phyloP scores from a whole-genome alignment of 495 filamentous ascomycete genomes.

The Penicillium diatomitis region DNA sequence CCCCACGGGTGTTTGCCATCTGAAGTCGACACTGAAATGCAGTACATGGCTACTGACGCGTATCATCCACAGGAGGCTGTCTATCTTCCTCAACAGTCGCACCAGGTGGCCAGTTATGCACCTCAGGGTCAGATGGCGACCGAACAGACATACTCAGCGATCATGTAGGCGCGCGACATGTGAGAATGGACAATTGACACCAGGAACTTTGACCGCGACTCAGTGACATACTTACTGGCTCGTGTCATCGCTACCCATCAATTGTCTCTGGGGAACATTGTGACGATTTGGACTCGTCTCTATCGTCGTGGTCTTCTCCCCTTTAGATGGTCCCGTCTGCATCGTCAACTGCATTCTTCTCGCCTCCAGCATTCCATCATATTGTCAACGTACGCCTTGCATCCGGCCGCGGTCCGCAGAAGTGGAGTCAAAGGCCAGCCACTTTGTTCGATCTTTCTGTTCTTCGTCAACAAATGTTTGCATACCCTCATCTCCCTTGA shows the following conservation, averaged over 20 bases:
- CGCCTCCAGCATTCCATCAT: conserved; percentile 5
- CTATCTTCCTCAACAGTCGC: conserved; percentile 21
- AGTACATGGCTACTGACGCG: conserved; percentile 28
- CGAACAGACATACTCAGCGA: conserved; percentile 24
- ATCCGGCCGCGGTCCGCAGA: conserved; percentile 19
- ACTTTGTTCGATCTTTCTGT: conserved; percentile 10
- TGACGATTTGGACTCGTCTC: neutral
- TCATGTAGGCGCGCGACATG: conserved; percentile 14
- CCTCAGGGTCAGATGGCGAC: conserved; percentile 31
- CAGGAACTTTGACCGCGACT: no score
- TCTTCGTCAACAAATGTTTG: conserved; percentile 30
- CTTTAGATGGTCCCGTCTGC: no score
- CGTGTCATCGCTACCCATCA: no score
- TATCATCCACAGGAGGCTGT: conserved; percentile 31
- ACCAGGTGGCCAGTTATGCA: conserved; percentile 23
- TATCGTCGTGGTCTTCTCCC: no score
- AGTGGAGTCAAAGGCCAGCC: conserved; percentile 18
- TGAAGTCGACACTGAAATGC: conserved; percentile 29
- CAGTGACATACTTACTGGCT: conserved; percentile 3
- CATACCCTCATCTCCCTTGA: conserved; percentile 33
- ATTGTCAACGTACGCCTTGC: conserved; percentile 14
- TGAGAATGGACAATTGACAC: no score
- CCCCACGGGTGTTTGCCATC: conserved; percentile 30
- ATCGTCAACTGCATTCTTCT: conserved; percentile 6
- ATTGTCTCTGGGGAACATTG: no score